phyloP scores from a whole-genome alignment of 148 eudicot species.

The Bassia scoparia region DNA sequence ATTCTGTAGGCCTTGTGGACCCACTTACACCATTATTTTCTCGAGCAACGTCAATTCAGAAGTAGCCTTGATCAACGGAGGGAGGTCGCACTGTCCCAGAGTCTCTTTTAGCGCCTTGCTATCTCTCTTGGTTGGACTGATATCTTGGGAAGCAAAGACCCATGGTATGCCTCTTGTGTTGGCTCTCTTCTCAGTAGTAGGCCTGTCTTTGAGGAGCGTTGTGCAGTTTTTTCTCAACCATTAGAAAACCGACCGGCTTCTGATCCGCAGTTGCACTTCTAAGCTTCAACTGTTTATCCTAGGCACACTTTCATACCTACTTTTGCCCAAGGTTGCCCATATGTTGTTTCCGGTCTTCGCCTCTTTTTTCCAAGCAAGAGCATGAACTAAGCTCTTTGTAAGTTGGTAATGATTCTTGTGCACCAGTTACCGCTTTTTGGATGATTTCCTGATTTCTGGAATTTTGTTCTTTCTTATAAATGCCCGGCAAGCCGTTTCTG shows the following conservation, averaged over 20 bases:
- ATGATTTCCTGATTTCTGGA: no score
- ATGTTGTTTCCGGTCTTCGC: constrained; percentile 32
- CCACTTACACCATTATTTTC: constrained; percentile 25
- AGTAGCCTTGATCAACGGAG: constrained; percentile 32
- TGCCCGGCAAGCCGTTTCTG: no score
- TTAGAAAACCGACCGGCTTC: constrained; percentile 50
- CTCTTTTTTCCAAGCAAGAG: constrained; percentile 17
- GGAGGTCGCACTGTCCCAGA: constrained; percentile 48
- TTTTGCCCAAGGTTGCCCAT: constrained; percentile 48
- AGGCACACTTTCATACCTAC: constrained; percentile 65
- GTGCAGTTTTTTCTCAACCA: constrained; percentile 50
- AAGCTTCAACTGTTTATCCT: constrained; percentile 81
- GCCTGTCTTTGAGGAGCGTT: constrained; percentile 63
- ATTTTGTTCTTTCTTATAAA: not conserved
- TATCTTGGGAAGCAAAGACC: constrained; percentile 63
- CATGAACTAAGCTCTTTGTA: constrained; percentile 5
- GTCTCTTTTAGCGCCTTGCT: constrained; percentile 63
- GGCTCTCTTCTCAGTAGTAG: constrained; percentile 70
- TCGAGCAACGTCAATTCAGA: constrained; percentile 22
- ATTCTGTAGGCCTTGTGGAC: constrained; percentile 24
- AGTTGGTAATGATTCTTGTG: not conserved
- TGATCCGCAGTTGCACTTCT: constrained; percentile 69
- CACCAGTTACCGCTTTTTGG: no score
- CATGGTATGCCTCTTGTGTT: constrained; percentile 73
- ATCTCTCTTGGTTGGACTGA: constrained; percentile 62